Conservation (phyloP, 1,284 basidiomycete species). For the Marasmius oreades region DNA sequence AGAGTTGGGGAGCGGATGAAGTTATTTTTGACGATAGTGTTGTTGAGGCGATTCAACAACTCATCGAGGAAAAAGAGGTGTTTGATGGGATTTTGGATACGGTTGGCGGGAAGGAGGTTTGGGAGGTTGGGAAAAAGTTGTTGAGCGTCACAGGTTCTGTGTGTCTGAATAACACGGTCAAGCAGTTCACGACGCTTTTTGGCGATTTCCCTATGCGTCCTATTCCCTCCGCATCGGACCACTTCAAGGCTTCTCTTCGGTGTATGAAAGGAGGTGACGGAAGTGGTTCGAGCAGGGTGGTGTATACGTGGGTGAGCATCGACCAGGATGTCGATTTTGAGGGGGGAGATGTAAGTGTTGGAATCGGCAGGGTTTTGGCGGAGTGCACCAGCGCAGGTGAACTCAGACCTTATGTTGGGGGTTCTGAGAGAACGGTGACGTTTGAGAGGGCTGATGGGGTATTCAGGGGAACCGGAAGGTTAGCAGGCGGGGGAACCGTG, state of each 20-base stretch:
- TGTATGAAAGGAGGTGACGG: constrained; percentile 39
- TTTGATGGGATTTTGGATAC: constrained; percentile 84
- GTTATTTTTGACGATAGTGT: constrained; percentile 18
- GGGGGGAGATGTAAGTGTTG: not conserved
- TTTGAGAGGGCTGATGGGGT: not conserved
- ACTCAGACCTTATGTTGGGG: not conserved
- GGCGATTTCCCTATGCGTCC: constrained; percentile 61
- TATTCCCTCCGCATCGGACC: constrained; percentile 65
- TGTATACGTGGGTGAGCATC: not conserved
- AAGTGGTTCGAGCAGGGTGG: not conserved
- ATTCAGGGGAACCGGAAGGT: not conserved
- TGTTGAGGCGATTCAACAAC: constrained; percentile 45
- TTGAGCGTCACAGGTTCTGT: constrained; percentile 3
- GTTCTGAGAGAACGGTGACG: not conserved
- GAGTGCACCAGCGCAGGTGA: not conserved
- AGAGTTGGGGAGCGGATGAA: constrained; percentile 10
- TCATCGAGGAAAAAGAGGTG: constrained; percentile 51
- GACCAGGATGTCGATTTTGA: not conserved
- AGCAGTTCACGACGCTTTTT: constrained; percentile 74
- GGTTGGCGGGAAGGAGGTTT: constrained; percentile 71
- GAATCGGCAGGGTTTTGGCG: not conserved
- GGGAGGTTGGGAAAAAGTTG: constrained; percentile 27
- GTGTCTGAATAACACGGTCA: constrained; percentile 21
- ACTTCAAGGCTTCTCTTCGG: constrained; percentile 66
- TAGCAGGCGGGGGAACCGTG: not conserved